Percentiles rank a stretch among this genome's conserved stretches.
Evolutionary conservation across 306 rosid species (phyloP).

Genomic region (Ormosia emarginata): DNA sequence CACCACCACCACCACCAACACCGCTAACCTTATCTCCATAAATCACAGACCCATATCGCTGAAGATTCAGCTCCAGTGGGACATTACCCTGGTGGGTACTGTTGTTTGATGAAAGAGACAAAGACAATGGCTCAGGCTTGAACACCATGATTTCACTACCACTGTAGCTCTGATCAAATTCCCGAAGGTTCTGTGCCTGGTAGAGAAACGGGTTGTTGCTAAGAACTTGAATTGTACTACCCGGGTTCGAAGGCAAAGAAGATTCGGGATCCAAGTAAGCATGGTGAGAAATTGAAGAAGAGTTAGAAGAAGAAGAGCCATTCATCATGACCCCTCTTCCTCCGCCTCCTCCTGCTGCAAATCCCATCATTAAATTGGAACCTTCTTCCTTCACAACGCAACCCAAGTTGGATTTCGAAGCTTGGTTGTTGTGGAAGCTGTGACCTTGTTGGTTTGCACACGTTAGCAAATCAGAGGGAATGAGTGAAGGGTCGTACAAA

Average conservation of each 20-base stretch:
- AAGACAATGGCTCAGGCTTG: constrained; percentile 72
- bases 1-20: constrained; percentile 25
- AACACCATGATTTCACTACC: constrained; percentile 33
- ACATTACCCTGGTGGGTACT: neutral
- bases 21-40: constrained; percentile 9
- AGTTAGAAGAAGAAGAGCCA: constrained; percentile 32
- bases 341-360: constrained; percentile 11
- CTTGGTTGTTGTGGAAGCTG: neutral
- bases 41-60: constrained; percentile 42
- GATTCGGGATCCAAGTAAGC: constrained; percentile 47
- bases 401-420: constrained; percentile 8
- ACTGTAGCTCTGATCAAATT: constrained; percentile 31
- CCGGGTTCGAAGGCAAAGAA: constrained; percentile 34
- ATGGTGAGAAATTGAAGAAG: constrained; percentile 35
- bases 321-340: constrained; percentile 1
- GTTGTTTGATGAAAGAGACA: constrained; percentile 64
- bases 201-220: constrained; percentile 41
- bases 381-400: constrained; percentile 34
- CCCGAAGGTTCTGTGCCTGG: constrained; percentile 28
- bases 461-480: constrained; percentile 46
- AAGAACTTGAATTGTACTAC: constrained; percentile 35
- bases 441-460: neutral
- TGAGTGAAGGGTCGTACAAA: constrained; percentile 56
- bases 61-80: constrained; percentile 47
- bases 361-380: constrained; percentile 50